Evolutionary conservation across 192 early-diverging fungal genomes (phyloP).

Genomic region (Chytriomyces hyalinus): DNA sequence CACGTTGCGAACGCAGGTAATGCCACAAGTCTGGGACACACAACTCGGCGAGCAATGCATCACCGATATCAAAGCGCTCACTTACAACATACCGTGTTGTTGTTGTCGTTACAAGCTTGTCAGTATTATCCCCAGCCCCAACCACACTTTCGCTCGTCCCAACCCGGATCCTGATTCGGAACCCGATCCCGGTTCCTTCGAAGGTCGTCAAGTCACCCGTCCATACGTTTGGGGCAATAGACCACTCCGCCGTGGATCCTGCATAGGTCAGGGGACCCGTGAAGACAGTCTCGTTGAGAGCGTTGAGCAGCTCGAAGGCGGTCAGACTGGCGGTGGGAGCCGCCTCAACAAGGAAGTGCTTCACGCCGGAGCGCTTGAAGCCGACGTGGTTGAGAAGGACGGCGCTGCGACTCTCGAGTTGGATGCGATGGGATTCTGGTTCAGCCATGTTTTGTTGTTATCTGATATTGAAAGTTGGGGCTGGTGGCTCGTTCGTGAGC

Average conservation of each 20-base stretch:
- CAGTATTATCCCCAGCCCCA: background rate
- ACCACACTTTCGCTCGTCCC: background rate
- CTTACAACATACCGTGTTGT: background rate
- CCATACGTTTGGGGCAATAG: background rate
- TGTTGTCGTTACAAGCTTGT: background rate
- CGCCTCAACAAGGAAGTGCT: conserved; percentile 12
- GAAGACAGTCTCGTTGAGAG: background rate
- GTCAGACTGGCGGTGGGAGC: background rate
- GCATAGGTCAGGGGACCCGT: conserved; percentile 3
- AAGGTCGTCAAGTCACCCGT: conserved; percentile 15
- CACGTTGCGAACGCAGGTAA: conserved; percentile 14
- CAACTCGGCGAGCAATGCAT: background rate
- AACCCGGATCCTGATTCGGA: conserved; percentile 1
- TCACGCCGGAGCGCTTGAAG: background rate
- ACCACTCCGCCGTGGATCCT: conserved; percentile 17
- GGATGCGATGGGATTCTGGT: conserved; percentile 7
- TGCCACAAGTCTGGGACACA: conserved; percentile 11
- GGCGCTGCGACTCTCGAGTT: background rate
- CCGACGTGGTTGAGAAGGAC: conserved; percentile 24
- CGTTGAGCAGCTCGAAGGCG: conserved; percentile 3
- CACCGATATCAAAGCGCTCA: conserved; percentile 24
- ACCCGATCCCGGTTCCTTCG: conserved; percentile 1
- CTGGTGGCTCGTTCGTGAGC: too few relatives aligned
- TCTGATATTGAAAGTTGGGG: background rate
- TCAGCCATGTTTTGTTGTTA: conserved; percentile 4